Evolutionary conservation across 352 stramenopile genomes (phyloP).

Genomic region (Pythium coloratum): DNA sequence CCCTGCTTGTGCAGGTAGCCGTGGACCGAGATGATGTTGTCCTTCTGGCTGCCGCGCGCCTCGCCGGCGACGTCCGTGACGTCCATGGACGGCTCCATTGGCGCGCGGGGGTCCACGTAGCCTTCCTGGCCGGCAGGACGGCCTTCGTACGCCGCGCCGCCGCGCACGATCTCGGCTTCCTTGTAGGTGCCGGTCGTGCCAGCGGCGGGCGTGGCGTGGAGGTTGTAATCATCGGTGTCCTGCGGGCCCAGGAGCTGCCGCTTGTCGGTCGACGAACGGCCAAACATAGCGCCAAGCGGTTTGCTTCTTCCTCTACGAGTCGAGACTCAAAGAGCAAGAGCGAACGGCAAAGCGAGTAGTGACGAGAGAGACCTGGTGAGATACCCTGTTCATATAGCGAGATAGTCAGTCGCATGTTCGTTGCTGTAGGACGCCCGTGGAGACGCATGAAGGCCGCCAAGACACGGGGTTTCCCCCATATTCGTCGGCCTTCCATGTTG

Average conservation of each 20-base stretch:
- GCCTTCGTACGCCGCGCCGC: slow-evolving; percentile 46
- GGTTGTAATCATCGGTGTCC: slow-evolving; percentile 55
- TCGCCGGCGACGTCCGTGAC: slow-evolving; percentile 73
- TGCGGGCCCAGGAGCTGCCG: slow-evolving; percentile 32
- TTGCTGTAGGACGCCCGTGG: not conserved
- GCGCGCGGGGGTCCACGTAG: slow-evolving; percentile 61
- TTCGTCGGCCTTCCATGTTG: not conserved
- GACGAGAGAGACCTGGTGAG: slow-evolving; percentile 23
- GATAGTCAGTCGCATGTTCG: not conserved
- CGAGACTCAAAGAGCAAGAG: too few relatives aligned
- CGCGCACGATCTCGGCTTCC: slow-evolving; percentile 47
- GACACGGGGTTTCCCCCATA: not conserved
- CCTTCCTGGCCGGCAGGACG: slow-evolving; percentile 50
- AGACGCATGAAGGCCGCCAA: not conserved
- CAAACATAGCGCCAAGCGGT: slow-evolving; percentile 40
- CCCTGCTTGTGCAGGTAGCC: slow-evolving; percentile 90
- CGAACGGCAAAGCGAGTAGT: slow-evolving; percentile 7
- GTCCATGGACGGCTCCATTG: slow-evolving; percentile 60
- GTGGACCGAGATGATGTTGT: slow-evolving; percentile 89
- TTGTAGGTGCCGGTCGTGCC: slow-evolving; percentile 24
- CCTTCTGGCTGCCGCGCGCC: slow-evolving; percentile 51
- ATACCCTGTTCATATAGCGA: slow-evolving; percentile 14
- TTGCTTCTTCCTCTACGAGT: too few relatives aligned
- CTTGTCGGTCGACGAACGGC: slow-evolving; percentile 35
- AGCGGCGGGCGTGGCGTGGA: slow-evolving; percentile 64